phyloP scores from a whole-genome alignment of 441 rosid genomes.

The Pelargonium myrrhifolium region DNA sequence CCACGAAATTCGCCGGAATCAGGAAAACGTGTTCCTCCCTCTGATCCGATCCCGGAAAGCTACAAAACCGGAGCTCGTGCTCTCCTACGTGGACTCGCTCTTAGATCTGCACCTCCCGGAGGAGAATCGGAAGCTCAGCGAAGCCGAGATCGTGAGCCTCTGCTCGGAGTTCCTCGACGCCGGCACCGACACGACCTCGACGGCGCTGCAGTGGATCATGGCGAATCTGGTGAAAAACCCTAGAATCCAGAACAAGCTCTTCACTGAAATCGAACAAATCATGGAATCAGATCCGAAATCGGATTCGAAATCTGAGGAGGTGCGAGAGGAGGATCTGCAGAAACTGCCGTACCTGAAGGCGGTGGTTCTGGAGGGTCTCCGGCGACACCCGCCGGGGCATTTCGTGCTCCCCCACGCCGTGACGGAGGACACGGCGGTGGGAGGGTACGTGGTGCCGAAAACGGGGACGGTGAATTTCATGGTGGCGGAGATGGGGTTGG shows the following conservation, averaged over 20 bases:
- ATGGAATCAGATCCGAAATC: too few species aligned
- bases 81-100: conserved; percentile 33
- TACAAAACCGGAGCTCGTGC: not conserved
- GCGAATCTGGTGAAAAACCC: conserved; percentile 37
- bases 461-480: conserved; percentile 19
- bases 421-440: conserved; percentile 25
- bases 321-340: conserved; percentile 24
- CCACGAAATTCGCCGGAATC: conserved; percentile 5
- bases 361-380: conserved; percentile 11
- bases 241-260: conserved; percentile 25
- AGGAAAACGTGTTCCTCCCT: conserved; percentile 18
- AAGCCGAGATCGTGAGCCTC: conserved; percentile 26
- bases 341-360: conserved; percentile 30
- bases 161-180: conserved; percentile 36
- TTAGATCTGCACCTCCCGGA: conserved; percentile 31
- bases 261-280: conserved; percentile 20
- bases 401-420: conserved; percentile 27
- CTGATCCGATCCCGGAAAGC: conserved; percentile 22
- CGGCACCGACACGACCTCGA: conserved; percentile 38
- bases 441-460: conserved; percentile 27
- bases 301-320: conserved; percentile 11
- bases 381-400: conserved; percentile 35
- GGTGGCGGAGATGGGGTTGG: conserved; percentile 39
- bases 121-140: conserved; percentile 32
- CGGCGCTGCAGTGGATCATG: conserved; percentile 43